A percentile compares a stretch with the other conserved stretches of the same genome.
Conservation (phyloP, 2,329 filamentous ascomycete genomes). For the Aspergillus udagawae region DNA sequence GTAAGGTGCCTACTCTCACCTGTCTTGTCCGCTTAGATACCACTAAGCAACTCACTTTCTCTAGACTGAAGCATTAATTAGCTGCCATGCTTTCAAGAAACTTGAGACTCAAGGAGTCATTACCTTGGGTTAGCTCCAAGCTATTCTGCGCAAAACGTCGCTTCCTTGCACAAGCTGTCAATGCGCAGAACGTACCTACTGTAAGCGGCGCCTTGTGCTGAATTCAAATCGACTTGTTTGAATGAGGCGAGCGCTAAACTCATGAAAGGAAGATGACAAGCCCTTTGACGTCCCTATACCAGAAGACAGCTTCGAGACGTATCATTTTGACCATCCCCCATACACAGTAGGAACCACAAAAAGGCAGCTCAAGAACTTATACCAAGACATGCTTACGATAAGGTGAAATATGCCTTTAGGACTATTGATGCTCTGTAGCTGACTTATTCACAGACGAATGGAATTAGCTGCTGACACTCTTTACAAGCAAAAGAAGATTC, state of each 20-base stretch:
- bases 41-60: not conserved
- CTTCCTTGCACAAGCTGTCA: slow-evolving; percentile 13
- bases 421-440: not conserved
- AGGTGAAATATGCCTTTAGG: slow-evolving; percentile 56
- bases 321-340: slow-evolving; percentile 88
- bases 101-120: not conserved
- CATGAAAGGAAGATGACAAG: slow-evolving; percentile 73
- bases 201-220: slow-evolving; percentile 5
- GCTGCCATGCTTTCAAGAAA: slow-evolving; percentile 10
- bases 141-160: slow-evolving; percentile 5
- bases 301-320: slow-evolving; percentile 96
- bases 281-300: slow-evolving; percentile 81
- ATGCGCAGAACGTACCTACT: slow-evolving; percentile 10
- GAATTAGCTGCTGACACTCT: slow-evolving; percentile 94
- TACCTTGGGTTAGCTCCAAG: slow-evolving; percentile 1
- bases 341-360: slow-evolving; percentile 89
- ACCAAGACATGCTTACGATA: slow-evolving; percentile 88
- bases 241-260: not conserved
- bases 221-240: not conserved
- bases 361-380: slow-evolving; percentile 93
- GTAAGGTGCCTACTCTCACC: not conserved
- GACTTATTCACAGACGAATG: slow-evolving; percentile 68
- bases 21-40: not conserved
- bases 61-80: not conserved
- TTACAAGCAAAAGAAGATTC: slow-evolving; percentile 99